phyloP scores from a whole-genome alignment of 2,329 filamentous ascomycete genomes.

The Pyrenophora teres region DNA sequence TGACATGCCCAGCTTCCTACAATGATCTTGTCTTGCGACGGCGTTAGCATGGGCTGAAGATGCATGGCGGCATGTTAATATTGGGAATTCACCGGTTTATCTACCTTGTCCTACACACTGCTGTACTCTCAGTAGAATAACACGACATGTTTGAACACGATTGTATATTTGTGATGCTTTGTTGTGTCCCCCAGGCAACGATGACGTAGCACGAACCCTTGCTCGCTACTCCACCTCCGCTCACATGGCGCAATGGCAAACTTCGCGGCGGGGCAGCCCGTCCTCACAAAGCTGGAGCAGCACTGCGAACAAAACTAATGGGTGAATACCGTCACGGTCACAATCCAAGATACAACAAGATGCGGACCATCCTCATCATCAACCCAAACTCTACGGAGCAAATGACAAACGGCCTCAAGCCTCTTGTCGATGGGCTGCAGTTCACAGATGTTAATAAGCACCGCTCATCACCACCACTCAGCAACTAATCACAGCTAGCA shows the following conservation, averaged over 20 bases:
- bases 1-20: neutral
- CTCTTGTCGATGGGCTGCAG: slow-evolving; percentile 52
- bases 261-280: slow-evolving; percentile 21
- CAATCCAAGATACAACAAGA: slow-evolving; percentile 33
- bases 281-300: neutral
- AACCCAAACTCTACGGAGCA: slow-evolving; percentile 77
- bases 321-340: slow-evolving; percentile 31
- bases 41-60: slow-evolving; percentile 15
- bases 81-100: neutral
- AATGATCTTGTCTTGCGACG: slow-evolving; percentile 14
- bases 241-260: slow-evolving; percentile 14
- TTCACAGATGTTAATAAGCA: slow-evolving; percentile 50
- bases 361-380: slow-evolving; percentile 66
- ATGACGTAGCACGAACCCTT: too few relatives aligned
- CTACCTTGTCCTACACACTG: neutral
- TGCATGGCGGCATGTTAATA: neutral
- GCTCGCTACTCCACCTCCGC: neutral
- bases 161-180: neutral
- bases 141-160: slow-evolving; percentile 1
- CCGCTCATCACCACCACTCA: slow-evolving; percentile 31
- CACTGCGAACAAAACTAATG: slow-evolving; percentile 18
- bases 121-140: slow-evolving; percentile 18
- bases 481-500: slow-evolving; percentile 51
- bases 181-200: neutral
- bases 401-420: slow-evolving; percentile 72